Evolutionary conservation across 805 yeast genomes (phyloP).

Genomic region (Wickerhamomyces kurtzmanii): DNA sequence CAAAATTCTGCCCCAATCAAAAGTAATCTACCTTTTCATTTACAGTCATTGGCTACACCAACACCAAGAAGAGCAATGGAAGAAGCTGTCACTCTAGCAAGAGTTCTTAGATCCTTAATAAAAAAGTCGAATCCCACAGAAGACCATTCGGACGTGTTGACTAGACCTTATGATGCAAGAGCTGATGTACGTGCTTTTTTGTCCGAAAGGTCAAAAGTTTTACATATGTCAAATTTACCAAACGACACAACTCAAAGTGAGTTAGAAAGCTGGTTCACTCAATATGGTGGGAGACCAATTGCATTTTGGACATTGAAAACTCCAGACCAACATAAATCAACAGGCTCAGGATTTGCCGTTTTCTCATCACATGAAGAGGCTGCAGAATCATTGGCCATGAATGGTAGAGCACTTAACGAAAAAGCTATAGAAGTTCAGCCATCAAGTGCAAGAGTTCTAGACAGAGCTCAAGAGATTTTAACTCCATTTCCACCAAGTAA

Average conservation of each 20-base stretch:
- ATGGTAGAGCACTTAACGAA: conserved; percentile 69
- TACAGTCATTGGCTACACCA: too few species aligned
- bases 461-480: conserved; percentile 71
- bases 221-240: conserved; percentile 74
- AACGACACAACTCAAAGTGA: conserved; percentile 85
- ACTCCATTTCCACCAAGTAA: conserved; percentile 79
- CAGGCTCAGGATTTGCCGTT: conserved; percentile 73
- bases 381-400: conserved; percentile 62
- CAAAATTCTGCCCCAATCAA: conserved; percentile 10
- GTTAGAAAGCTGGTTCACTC: conserved; percentile 85
- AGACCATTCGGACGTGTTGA: conserved; percentile 45
- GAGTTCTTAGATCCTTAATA: conserved; percentile 35
- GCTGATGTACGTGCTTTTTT: conserved; percentile 62
- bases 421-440: conserved; percentile 79
- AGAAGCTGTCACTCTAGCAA: conserved; percentile 34
- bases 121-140: conserved; percentile 36
- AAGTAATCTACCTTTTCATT: conserved; percentile 12
- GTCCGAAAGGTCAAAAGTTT: conserved; percentile 65
- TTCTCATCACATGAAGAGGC: conserved; percentile 85
- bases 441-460: conserved; percentile 68
- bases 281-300: conserved; percentile 75
- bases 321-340: conserved; percentile 41
- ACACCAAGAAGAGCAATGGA: conserved; percentile 31
- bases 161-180: conserved; percentile 69
- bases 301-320: conserved; percentile 83